Conservation (phyloP, 345 rosid species). For the Durio zibethinus region DNA sequence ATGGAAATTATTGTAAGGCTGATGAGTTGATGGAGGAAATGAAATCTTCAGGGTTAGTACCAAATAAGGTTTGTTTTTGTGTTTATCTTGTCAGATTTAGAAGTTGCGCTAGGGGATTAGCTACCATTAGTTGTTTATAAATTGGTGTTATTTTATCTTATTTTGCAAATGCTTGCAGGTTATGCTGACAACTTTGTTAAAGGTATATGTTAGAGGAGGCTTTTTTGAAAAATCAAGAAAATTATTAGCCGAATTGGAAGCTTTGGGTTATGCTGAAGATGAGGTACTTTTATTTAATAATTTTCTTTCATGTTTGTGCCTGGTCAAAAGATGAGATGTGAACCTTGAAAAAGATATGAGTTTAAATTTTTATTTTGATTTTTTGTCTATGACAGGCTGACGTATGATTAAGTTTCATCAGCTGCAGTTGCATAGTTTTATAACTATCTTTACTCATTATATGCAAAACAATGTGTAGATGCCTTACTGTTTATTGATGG, state of each 20-base stretch:
- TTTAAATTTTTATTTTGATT: neutral
- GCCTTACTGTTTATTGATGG: constrained; percentile 90
- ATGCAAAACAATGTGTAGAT: constrained; percentile 42
- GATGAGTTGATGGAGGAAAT: constrained; percentile 71
- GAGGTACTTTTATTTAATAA: constrained; percentile 48
- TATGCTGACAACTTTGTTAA: constrained; percentile 76
- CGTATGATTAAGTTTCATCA: constrained; percentile 5
- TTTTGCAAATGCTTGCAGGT: constrained; percentile 52
- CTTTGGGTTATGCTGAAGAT: constrained; percentile 64
- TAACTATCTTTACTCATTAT: constrained; percentile 17
- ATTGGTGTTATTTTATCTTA: neutral
- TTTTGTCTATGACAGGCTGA: neutral
- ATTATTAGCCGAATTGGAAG: constrained; percentile 60
- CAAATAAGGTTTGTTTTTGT: constrained; percentile 69
- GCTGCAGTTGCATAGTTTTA: neutral
- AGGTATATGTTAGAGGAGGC: constrained; percentile 86
- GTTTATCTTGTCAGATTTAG: constrained; percentile 10
- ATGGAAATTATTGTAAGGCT: constrained; percentile 74
- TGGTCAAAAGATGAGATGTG: constrained; percentile 10
- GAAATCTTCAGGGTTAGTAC: constrained; percentile 74
- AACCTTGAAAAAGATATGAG: neutral
- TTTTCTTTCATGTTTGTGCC: neutral
- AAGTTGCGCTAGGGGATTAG: neutral
- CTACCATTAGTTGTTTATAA: neutral
- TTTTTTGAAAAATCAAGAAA: constrained; percentile 77